Evolutionary conservation across 2,329 filamentous ascomycete species (phyloP), one percentile per base, ranked within the genome.

Genomic region (Domatiomyces globalis): DNA sequence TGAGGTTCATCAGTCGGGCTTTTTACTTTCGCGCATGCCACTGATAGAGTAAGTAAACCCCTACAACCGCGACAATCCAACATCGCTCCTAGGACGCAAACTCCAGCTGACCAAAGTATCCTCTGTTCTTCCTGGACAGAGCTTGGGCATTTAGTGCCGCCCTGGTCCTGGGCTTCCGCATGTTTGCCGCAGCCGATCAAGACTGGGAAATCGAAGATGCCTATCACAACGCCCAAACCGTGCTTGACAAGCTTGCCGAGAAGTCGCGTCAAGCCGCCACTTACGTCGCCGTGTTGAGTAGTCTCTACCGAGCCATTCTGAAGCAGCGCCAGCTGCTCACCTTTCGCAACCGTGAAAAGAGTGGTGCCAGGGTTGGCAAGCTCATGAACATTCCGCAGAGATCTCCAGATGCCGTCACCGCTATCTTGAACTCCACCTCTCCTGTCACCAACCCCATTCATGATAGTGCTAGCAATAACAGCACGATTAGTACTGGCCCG

Each of bases 71-170:
- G 71, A 8, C 68, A 67, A 7, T 67, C 71, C 1, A 64, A 66
- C 0, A 2, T 10, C 4, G 12, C 48, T 75, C 0, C 60, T 78
- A 0, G 64, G 75, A 9, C 69, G 69, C 7, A 80, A 79, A 50
- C 78, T 80, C 43, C 72, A 80, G 4, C 64, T 80, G 49, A 80
- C 79, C 76, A 78, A 63, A 63, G 73, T 57, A 46, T 4, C 12
- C 39, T 15, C n/a, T 20, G 9, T 2, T 36, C 10, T 44, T 39
- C 9, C 18, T 39, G 50, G 36, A 45, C 48, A 77, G 73, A 53
- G 74, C 73, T 17, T 71, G 74, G 51, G 66, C 79, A 0, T 80
- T 81, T 51, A 74, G 75, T 0, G 74, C 78, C 1, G 77, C 76
- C 0, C 63, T 81, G 0, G 71, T 80, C 0, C 66, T 80, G 0